Evolutionary conservation across 2,329 filamentous ascomycete genomes (phyloP).

Genomic region (Nemania abortiva): DNA sequence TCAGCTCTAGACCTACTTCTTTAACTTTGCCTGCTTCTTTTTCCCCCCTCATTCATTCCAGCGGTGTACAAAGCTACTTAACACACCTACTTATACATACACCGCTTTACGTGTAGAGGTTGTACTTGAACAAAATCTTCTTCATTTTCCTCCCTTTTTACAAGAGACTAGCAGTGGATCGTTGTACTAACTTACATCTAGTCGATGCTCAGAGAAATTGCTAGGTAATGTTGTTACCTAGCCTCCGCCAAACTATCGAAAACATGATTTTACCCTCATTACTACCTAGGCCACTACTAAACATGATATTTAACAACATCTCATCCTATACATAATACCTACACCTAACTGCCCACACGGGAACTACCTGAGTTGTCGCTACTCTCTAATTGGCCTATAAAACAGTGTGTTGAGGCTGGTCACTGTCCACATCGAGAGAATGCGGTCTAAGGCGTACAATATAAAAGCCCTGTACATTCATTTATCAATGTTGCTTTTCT

Average conservation of each 20-base stretch:
- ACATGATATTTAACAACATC: neutral
- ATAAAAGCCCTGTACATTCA: too few species aligned
- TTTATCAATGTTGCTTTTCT: neutral
- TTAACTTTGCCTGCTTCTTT: neutral
- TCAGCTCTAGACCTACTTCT: neutral
- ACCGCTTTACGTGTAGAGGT: neutral
- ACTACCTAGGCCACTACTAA: neutral
- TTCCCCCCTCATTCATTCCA: too few species aligned
- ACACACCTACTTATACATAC: neutral
- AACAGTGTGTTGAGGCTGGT: neutral
- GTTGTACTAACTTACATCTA: too few species aligned
- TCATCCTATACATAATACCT: too few species aligned
- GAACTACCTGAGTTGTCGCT: neutral
- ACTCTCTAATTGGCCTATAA: constrained; percentile 22
- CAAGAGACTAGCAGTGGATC: too few species aligned
- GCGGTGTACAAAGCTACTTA: neutral
- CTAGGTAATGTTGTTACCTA: too few species aligned
- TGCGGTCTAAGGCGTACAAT: too few species aligned
- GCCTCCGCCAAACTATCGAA: too few species aligned
- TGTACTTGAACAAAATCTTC: too few species aligned
- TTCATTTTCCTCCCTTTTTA: too few species aligned
- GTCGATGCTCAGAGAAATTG: too few species aligned
- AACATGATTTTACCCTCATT: neutral
- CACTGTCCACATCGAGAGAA: neutral
- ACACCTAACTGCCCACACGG: neutral